Conservation (phyloP, 2,329 filamentous ascomycete species). For the Rhynchosporium secalis region DNA sequence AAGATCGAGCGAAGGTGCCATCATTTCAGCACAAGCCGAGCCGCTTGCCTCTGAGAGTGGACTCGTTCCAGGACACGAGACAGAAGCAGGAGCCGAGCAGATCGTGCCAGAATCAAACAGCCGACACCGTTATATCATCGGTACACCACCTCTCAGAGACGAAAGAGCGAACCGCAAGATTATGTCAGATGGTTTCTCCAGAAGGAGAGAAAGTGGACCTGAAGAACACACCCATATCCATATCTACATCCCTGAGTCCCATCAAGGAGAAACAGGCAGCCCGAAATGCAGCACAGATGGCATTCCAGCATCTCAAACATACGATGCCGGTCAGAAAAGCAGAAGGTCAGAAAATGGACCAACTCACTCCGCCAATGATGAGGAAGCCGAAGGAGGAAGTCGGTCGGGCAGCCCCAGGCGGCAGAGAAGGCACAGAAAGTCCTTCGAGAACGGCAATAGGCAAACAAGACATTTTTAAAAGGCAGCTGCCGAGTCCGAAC, state of each 20-base stretch:
- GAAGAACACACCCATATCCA: conserved; percentile 40
- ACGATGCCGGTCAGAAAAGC: conserved; percentile 21
- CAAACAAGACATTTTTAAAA: conserved; percentile 1
- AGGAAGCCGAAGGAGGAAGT: conserved; percentile 14
- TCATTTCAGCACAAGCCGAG: conserved; percentile 20
- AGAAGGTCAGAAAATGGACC: conserved; percentile 43
- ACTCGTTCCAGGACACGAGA: conserved; percentile 19
- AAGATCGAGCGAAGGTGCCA: conserved; percentile 17
- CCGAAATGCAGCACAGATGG: conserved; percentile 75
- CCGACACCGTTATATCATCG: conserved; percentile 34
- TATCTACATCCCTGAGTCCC: conserved; percentile 36
- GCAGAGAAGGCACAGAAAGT: conserved; percentile 30
- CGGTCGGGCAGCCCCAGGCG: conserved; percentile 1
- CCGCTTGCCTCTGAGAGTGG: conserved; percentile 18
- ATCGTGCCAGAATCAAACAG: conserved; percentile 24
- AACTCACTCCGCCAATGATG: conserved; percentile 15
- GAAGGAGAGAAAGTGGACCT: conserved; percentile 19
- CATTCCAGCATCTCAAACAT: conserved; percentile 49
- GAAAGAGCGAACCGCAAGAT: conserved; percentile 26
- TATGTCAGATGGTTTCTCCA: conserved; percentile 29
- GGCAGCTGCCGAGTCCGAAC: neutral
- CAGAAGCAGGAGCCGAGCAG: conserved; percentile 24
- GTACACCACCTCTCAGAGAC: conserved; percentile 27
- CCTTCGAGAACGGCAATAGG: conserved; percentile 12
- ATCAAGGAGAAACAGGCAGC: conserved; percentile 19